Conservation (phyloP, 2,329 filamentous ascomycete genomes). For the Penicillium sp. region DNA sequence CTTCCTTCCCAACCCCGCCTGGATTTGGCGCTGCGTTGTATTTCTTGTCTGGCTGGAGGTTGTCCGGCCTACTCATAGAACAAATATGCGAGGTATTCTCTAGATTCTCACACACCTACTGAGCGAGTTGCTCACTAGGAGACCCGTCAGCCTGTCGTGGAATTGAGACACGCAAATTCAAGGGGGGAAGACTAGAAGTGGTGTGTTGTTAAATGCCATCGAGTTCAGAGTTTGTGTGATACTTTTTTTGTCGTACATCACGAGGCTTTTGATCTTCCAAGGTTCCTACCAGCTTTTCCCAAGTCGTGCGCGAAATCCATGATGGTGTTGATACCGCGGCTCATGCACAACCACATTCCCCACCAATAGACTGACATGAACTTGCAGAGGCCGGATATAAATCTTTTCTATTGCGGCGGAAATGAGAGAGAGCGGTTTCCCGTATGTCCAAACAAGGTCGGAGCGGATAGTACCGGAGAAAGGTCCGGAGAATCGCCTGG, state of each 20-base stretch:
- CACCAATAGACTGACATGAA: conserved; percentile 48
- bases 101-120: conserved; percentile 43
- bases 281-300: conserved; percentile 25
- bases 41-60: conserved; percentile 41
- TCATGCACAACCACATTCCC: conserved; percentile 48
- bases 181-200: conserved; percentile 39
- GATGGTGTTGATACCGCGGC: conserved; percentile 45
- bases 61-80: conserved; percentile 49
- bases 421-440: background rate
- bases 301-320: conserved; percentile 39
- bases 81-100: conserved; percentile 48
- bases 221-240: conserved; percentile 26
- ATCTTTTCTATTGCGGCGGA: conserved; percentile 37
- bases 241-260: conserved; percentile 17
- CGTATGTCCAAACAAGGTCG: background rate
- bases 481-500: background rate
- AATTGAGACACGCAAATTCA: conserved; percentile 47
- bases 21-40: conserved; percentile 44
- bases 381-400: conserved; percentile 46
- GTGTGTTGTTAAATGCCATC: background rate
- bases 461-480: background rate
- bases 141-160: conserved; percentile 41
- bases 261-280: background rate
- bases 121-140: conserved; percentile 44
- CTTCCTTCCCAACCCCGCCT: background rate